Conservation (phyloP, 2,329 filamentous ascomycete species). For the Phialemoniopsis sp. region DNA sequence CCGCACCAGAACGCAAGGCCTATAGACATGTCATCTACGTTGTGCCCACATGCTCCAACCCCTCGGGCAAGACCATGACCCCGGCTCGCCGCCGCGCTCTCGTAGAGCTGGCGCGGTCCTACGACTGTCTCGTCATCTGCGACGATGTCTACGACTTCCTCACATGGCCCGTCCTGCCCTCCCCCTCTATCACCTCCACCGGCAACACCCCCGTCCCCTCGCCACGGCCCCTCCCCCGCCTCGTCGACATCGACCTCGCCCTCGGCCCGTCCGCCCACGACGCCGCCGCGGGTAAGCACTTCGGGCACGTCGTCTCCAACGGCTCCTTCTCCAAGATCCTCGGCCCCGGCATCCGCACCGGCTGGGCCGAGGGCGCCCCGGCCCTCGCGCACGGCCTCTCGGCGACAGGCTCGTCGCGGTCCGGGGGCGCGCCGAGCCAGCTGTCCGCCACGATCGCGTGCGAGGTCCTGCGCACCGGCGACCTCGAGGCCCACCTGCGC, state of each 20-base stretch:
- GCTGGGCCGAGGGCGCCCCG: constrained; percentile 77
- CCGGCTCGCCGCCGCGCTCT: constrained; percentile 61
- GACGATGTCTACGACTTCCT: constrained; percentile 96
- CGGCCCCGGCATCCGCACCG: constrained; percentile 75
- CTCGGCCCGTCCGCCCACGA: constrained; percentile 47
- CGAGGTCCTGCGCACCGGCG: constrained; percentile 41
- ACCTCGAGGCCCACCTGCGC: constrained; percentile 38
- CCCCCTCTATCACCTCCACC: constrained; percentile 3
- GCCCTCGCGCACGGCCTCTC: constrained; percentile 46
- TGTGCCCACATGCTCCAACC: constrained; percentile 86
- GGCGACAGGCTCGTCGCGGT: constrained; percentile 48
- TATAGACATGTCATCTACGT: constrained; percentile 87
- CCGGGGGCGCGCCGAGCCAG: constrained; percentile 51
- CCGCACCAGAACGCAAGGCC: constrained; percentile 62
- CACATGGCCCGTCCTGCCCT: constrained; percentile 58
- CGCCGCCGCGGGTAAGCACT: constrained; percentile 49
- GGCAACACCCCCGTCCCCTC: constrained; percentile 20
- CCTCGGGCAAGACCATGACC: constrained; percentile 79
- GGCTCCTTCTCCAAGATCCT: constrained; percentile 87
- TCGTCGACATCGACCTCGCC: constrained; percentile 73
- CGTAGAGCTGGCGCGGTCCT: constrained; percentile 70
- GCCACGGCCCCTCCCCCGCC: constrained; percentile 58
- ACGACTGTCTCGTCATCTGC: constrained; percentile 77
- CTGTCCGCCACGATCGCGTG: constrained; percentile 46
- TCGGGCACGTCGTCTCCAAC: constrained; percentile 81